phyloP scores from a whole-genome alignment of 2,329 filamentous ascomycete species.

The Ambrosiella cleistominuta region DNA sequence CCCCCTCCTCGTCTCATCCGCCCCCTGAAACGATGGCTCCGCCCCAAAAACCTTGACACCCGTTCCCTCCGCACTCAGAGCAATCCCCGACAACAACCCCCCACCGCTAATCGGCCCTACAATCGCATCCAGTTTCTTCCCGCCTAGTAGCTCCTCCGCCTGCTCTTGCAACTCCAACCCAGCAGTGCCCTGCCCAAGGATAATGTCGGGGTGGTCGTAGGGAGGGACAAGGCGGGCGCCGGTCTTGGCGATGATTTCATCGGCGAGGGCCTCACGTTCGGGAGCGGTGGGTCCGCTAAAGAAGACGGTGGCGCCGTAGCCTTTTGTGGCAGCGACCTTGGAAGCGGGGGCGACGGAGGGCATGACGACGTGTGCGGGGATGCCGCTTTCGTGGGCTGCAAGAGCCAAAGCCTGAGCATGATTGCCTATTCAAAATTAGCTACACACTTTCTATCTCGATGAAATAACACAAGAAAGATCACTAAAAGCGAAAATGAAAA shows the following conservation, averaged over 20 bases:
- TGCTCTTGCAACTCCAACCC: slow-evolving; percentile 70
- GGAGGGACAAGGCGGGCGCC: slow-evolving; percentile 70
- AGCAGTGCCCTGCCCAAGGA: slow-evolving; percentile 83
- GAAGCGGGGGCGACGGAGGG: slow-evolving; percentile 65
- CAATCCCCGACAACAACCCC: slow-evolving; percentile 70
- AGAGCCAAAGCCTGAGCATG: slow-evolving; percentile 86
- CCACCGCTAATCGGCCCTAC: slow-evolving; percentile 77
- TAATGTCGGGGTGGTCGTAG: slow-evolving; percentile 82
- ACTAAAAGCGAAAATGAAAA: neutral
- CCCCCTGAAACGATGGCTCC: slow-evolving; percentile 68
- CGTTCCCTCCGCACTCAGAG: slow-evolving; percentile 56
- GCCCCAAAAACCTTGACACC: slow-evolving; percentile 66
- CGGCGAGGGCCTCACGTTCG: slow-evolving; percentile 65
- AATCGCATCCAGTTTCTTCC: slow-evolving; percentile 42
- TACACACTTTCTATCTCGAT: neutral
- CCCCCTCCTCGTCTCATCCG: slow-evolving; percentile 63
- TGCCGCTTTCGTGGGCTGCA: slow-evolving; percentile 53
- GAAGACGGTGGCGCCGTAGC: slow-evolving; percentile 60
- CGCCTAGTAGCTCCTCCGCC: slow-evolving; percentile 34
- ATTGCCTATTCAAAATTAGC: slow-evolving; percentile 43
- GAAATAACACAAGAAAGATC: slow-evolving; percentile 3
- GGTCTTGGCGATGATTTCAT: slow-evolving; percentile 50
- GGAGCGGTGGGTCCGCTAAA: slow-evolving; percentile 66
- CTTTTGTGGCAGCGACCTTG: slow-evolving; percentile 68
- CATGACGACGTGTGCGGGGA: slow-evolving; percentile 85